These are phyloP conservation scores for Pseudofabraea citricarpa DNA, from an alignment of 2,329 filamentous ascomycete genomes.

Conservation along the genomic window DNA sequence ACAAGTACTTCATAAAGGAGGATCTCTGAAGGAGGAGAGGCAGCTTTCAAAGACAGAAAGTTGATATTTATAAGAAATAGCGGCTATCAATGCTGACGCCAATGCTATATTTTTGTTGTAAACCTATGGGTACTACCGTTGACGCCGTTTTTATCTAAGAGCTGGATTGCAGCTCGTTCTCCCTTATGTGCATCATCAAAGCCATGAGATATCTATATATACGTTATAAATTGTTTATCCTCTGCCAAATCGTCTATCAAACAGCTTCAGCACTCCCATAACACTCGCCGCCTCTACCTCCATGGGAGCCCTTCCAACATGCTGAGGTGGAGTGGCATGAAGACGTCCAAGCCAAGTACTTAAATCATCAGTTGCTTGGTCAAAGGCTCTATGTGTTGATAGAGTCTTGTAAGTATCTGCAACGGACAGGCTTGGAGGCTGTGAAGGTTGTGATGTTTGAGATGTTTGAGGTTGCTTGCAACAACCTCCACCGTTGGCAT, in stretches of 20 bases:
- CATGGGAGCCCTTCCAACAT: conserved; percentile 49
- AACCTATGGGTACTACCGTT: too few species aligned
- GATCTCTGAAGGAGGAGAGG: too few species aligned
- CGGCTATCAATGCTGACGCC: too few species aligned
- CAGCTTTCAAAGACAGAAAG: too few species aligned
- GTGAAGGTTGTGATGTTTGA: conserved; percentile 20
- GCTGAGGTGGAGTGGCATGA: conserved; percentile 45
- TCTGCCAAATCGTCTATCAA: conserved; percentile 67
- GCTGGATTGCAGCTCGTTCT: too few species aligned
- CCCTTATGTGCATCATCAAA: too few species aligned
- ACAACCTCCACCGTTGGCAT: conserved; percentile 54
- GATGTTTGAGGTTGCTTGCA: conserved; percentile 41
- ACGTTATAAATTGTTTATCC: conserved; percentile 24
- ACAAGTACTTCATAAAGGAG: too few species aligned
- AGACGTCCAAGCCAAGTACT: conserved; percentile 73
- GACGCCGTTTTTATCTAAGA: too few species aligned
- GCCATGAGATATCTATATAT: too few species aligned
- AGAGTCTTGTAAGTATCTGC: conserved; percentile 77
- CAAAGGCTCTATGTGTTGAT: conserved; percentile 71
- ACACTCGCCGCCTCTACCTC: conserved; percentile 81
- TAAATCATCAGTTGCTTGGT: conserved; percentile 67
- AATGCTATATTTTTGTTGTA: too few species aligned
- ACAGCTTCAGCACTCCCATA: conserved; percentile 79
- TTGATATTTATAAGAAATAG: too few species aligned
- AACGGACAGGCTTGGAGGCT: conserved; percentile 55